Evolutionary conservation across 2,329 filamentous ascomycete genomes (phyloP).

Genomic region (Aspergillus puulaauensis): DNA sequence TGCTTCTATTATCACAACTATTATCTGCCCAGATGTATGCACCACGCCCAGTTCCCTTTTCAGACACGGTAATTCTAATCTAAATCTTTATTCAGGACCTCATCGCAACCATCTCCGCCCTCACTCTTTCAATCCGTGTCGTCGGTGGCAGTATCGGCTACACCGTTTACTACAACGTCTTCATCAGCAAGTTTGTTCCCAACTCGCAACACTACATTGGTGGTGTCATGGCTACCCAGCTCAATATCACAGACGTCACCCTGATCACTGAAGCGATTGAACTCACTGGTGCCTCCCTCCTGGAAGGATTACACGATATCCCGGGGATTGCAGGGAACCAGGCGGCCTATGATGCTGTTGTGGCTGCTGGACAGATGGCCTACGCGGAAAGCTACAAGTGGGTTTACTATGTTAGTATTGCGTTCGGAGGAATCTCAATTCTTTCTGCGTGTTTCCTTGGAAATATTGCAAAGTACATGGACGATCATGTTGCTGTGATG

Average conservation of each 20-base stretch:
- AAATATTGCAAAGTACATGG: conserved; percentile 59
- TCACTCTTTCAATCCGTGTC: conserved; percentile 69
- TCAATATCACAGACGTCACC: conserved; percentile 50
- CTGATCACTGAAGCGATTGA: conserved; percentile 53
- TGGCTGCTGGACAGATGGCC: conserved; percentile 56
- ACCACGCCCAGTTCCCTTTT: no score
- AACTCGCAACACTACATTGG: conserved; percentile 52
- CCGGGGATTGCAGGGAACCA: conserved; percentile 55
- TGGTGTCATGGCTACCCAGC: conserved; percentile 47
- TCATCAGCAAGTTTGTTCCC: conserved; percentile 47
- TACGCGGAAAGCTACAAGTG: conserved; percentile 60
- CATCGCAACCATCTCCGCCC: conserved; percentile 67
- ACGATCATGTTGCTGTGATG: conserved; percentile 58
- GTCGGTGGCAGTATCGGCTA: conserved; percentile 67
- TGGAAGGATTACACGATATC: conserved; percentile 49
- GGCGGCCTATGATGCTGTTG: conserved; percentile 52
- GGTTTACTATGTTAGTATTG: conserved; percentile 63
- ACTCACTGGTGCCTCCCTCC: conserved; percentile 54
- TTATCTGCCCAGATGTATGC: conserved; percentile 64
- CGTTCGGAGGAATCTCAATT: conserved; percentile 58
- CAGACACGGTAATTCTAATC: background rate
- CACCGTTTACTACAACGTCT: conserved; percentile 56
- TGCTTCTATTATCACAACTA: conserved; percentile 66
- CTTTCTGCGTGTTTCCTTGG: conserved; percentile 60
- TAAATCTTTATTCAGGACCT: conserved; percentile 46